phyloP scores from a whole-genome alignment of 148 eudicot species.

The Persicaria tinctoria region DNA sequence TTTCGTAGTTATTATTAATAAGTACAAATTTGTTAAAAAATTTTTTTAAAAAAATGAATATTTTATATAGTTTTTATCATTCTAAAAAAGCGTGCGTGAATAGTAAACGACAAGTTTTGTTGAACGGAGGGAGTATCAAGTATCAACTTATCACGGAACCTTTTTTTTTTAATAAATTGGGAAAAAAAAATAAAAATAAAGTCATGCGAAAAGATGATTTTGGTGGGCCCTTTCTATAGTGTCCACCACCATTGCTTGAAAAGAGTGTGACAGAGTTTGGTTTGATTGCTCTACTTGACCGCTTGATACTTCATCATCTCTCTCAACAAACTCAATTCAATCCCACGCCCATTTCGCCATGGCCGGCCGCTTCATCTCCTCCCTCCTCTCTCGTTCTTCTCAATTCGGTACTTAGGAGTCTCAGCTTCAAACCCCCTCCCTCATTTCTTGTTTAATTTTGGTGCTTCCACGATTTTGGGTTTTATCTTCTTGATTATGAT shows the following conservation, averaged over 20 bases:
- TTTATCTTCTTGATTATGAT: neutral
- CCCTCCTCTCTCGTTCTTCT: conserved; percentile 7
- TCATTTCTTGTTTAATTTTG: neutral
- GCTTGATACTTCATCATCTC: neutral
- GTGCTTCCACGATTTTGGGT: neutral
- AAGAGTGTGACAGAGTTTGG: neutral
- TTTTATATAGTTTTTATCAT: no score
- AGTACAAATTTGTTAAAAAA: no score
- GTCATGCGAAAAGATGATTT: no score
- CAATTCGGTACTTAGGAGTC: neutral
- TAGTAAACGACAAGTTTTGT: no score
- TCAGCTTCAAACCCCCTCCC: neutral
- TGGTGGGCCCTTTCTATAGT: neutral
- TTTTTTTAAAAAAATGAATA: no score
- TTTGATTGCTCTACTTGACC: neutral
- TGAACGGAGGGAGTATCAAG: no score
- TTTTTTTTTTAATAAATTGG: no score
- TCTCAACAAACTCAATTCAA: neutral
- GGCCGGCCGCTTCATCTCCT: conserved; percentile 8
- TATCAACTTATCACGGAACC: no score
- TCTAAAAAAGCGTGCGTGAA: no score
- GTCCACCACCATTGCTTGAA: neutral
- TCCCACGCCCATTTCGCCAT: conserved; percentile 6
- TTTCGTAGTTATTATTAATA: no score
- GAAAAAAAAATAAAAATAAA: no score